These are phyloP conservation scores for Trichaptum fuscoviolaceum DNA, from an alignment of 768 basidiomycete species.

Conservation along the genomic window DNA sequence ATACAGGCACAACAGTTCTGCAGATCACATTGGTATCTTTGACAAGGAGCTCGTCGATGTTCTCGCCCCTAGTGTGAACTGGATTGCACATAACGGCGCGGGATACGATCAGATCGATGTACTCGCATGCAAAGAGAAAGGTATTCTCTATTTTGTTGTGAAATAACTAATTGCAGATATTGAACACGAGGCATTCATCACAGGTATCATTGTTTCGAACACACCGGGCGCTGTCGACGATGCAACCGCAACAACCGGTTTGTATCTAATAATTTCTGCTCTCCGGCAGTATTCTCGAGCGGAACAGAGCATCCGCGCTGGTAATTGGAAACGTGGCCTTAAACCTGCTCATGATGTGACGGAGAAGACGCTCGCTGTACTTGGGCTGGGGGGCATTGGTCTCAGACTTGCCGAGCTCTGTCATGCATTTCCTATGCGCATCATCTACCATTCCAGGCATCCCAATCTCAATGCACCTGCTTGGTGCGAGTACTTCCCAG, in stretches of 20 bases:
- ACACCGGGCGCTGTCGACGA: constrained; percentile 90
- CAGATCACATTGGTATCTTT: constrained; percentile 64
- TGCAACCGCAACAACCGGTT: constrained; percentile 83
- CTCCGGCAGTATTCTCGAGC: constrained; percentile 66
- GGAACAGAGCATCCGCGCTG: constrained; percentile 40
- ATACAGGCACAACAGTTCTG: constrained; percentile 71
- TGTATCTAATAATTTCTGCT: constrained; percentile 77
- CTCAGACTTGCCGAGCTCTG: constrained; percentile 63
- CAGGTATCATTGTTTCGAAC: constrained; percentile 78
- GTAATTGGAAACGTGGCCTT: constrained; percentile 39
- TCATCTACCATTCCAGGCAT: constrained; percentile 74
- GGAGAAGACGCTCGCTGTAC: constrained; percentile 63
- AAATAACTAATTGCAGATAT: not conserved
- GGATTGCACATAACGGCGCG: constrained; percentile 91
- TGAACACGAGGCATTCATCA: constrained; percentile 5
- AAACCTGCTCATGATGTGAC: constrained; percentile 57
- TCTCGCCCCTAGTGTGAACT: constrained; percentile 64
- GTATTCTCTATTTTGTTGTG: constrained; percentile 28
- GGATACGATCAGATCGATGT: constrained; percentile 90
- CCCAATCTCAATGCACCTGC: constrained; percentile 52
- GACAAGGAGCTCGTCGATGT: constrained; percentile 72
- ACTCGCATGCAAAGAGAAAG: constrained; percentile 61
- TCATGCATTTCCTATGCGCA: constrained; percentile 82
- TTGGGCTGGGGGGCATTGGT: constrained; percentile 78
- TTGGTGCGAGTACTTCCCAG: constrained; percentile 72